A percentile compares a stretch with the other conserved stretches of the same genome.
phyloP scores from a whole-genome alignment of 2,329 filamentous ascomycete species.

The Verticillium albo-atrum region DNA sequence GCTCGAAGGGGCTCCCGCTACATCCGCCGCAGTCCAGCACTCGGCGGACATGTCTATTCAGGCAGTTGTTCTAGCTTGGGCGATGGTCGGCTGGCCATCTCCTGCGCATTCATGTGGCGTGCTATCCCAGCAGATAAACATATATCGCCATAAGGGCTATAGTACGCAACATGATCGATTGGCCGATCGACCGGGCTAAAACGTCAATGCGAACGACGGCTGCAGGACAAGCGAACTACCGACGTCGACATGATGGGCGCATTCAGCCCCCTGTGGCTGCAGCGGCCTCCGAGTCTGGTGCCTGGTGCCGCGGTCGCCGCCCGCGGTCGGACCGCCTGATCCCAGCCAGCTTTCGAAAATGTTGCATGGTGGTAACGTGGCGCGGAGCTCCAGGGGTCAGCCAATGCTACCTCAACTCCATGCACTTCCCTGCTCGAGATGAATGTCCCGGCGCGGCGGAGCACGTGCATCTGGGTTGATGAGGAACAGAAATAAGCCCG shows the following conservation, averaged over 20 bases:
- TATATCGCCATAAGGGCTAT: too few relatives aligned
- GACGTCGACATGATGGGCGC: neutral
- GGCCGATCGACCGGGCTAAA: neutral
- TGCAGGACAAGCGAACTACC: neutral
- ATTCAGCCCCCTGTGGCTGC: neutral
- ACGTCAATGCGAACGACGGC: neutral
- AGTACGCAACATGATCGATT: neutral
- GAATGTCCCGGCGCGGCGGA: neutral
- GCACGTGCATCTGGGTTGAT: neutral
- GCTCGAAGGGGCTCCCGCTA: too few relatives aligned
- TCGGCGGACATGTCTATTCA: too few relatives aligned
- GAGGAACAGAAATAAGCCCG: neutral
- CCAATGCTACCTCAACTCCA: neutral
- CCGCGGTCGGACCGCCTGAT: neutral
- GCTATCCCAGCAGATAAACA: too few relatives aligned
- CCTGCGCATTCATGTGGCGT: too few relatives aligned
- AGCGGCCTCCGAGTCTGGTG: neutral
- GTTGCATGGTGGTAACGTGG: neutral
- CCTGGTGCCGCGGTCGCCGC: too few relatives aligned
- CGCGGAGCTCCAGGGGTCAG: neutral
- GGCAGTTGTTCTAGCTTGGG: too few relatives aligned
- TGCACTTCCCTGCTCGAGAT: neutral
- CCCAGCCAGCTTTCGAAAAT: neutral
- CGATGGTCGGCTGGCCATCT: too few relatives aligned
- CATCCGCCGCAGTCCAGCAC: too few relatives aligned